These are phyloP conservation scores for Fusarium armeniacum DNA, from an alignment of 2,329 filamentous ascomycete species.

Conservation along the genomic window DNA sequence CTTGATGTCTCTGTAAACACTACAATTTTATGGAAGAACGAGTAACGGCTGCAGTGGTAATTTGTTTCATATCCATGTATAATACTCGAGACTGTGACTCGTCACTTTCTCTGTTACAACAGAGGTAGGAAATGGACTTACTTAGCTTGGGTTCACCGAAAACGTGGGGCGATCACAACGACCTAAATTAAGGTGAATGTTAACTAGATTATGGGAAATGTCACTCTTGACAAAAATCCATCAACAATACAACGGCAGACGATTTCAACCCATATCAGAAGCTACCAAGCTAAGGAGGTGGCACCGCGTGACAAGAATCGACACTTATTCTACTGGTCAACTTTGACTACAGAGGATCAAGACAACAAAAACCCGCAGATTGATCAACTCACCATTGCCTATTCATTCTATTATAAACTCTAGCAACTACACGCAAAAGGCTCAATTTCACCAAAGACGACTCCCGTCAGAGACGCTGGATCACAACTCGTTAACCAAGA, in stretches of 20 bases:
- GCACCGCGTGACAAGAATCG: background rate
- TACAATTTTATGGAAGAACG: background rate
- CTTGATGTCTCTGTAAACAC: background rate
- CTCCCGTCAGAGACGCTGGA: background rate
- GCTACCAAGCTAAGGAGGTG: background rate
- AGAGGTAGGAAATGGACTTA: background rate
- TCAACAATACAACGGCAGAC: background rate
- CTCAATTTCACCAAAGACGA: background rate
- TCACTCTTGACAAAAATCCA: background rate
- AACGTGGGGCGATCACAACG: constrained; percentile 14
- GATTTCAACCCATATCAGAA: background rate
- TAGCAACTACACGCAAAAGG: background rate
- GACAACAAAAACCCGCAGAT: constrained; percentile 4
- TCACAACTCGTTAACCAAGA: constrained; percentile 14
- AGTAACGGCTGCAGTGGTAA: background rate
- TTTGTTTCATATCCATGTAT: background rate
- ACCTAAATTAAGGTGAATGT: background rate
- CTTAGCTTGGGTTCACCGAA: constrained; percentile 8
- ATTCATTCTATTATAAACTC: background rate
- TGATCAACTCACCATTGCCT: background rate
- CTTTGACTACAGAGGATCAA: background rate
- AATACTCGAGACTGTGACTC: background rate
- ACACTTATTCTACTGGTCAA: background rate
- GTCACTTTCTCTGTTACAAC: no score
- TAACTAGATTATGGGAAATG: background rate